These are phyloP conservation scores for Elsinoe fawcettii DNA, from an alignment of 2,329 filamentous ascomycete species.

Conservation along the genomic window DNA sequence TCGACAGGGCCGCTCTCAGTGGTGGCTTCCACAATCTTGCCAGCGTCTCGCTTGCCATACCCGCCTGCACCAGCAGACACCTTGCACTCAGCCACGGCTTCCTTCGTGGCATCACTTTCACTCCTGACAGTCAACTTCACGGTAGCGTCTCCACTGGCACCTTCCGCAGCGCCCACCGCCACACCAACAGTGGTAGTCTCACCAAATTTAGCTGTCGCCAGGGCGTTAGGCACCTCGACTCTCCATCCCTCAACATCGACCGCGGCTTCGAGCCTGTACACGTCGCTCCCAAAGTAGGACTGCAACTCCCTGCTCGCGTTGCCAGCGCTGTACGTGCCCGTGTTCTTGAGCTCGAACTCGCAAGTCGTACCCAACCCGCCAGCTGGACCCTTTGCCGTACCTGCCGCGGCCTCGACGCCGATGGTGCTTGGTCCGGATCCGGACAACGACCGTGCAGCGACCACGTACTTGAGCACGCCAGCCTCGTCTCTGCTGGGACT, in stretches of 20 bases:
- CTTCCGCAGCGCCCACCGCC: conserved; percentile 36
- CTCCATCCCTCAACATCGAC: conserved; percentile 42
- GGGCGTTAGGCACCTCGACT: conserved; percentile 31
- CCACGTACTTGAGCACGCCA: conserved; percentile 43
- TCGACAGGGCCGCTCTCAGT: not conserved
- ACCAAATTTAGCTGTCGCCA: not conserved
- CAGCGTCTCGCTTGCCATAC: conserved; percentile 4
- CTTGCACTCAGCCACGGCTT: conserved; percentile 1
- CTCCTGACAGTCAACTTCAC: conserved; percentile 24
- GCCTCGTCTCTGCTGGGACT: conserved; percentile 35
- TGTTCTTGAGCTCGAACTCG: conserved; percentile 43
- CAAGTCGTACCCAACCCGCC: conserved; percentile 36
- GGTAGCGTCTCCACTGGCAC: conserved; percentile 36
- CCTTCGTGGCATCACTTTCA: not conserved
- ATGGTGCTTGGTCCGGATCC: conserved; percentile 28
- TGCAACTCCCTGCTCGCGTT: conserved; percentile 27
- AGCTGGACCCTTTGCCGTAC: conserved; percentile 26
- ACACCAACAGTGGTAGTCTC: conserved; percentile 21
- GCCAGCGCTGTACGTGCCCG: conserved; percentile 30
- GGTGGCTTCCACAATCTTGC: not conserved
- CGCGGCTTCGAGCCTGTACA: conserved; percentile 41
- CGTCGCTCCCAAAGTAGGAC: conserved; percentile 37
- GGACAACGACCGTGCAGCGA: conserved; percentile 41
- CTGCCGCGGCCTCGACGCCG: conserved; percentile 34
- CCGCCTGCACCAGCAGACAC: not conserved